Evolutionary conservation across 805 yeast species (phyloP).

Genomic region (Metschnikowia reukaufii): DNA sequence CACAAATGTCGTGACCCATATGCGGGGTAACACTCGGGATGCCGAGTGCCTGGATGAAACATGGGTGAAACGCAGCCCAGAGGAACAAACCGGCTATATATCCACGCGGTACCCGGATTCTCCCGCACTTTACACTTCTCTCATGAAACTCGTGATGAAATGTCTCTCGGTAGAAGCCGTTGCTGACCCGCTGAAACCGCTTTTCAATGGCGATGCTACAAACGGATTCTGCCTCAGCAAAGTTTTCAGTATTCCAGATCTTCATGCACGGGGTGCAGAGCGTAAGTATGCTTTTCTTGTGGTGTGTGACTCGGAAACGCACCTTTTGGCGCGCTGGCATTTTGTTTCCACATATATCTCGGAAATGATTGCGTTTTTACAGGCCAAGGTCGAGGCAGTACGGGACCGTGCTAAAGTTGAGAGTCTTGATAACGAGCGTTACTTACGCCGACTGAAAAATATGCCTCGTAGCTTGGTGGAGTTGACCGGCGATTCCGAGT

Average conservation of each 20-base stretch:
- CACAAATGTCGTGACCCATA: conserved; percentile 22
- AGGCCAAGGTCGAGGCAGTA: conserved; percentile 19
- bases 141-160: conserved; percentile 61
- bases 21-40: conserved; percentile 1
- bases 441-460: conserved; percentile 55
- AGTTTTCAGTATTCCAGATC: conserved; percentile 62
- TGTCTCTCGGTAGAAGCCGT: conserved; percentile 67
- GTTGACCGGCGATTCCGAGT: conserved; percentile 51
- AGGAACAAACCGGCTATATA: conserved; percentile 29
- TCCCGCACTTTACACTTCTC: conserved; percentile 47
- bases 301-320: conserved; percentile 53
- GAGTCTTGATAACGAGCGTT: conserved; percentile 46
- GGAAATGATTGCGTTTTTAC: conserved; percentile 24
- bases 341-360: conserved; percentile 40
- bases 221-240: conserved; percentile 61
- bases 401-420: conserved; percentile 13
- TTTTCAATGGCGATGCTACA: conserved; percentile 60
- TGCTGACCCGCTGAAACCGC: conserved; percentile 56
- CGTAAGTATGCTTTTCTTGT: conserved; percentile 63
- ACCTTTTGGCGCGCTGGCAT: conserved; percentile 56
- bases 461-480: conserved; percentile 57
- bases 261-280: conserved; percentile 72
- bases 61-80: not conserved
- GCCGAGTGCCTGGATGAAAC: not conserved
- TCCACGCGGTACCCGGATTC: conserved; percentile 62